phyloP scores from a whole-genome alignment of 129 eudicot genomes.

The Helianthus tuberosus region DNA sequence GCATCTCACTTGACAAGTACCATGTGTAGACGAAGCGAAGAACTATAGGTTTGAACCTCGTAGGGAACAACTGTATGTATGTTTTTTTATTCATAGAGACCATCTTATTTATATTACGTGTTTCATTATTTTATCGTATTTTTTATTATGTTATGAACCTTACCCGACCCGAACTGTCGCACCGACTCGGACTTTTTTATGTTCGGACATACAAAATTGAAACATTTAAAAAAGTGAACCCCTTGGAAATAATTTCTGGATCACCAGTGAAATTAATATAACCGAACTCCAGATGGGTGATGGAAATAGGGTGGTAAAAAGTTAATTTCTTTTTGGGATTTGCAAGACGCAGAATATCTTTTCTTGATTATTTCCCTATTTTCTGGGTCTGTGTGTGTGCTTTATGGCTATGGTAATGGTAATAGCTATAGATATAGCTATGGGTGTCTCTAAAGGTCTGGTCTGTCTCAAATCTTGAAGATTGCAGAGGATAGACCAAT shows the following conservation, averaged over 20 bases:
- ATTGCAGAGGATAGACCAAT: conserved; percentile 32
- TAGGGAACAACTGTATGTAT: too few species aligned
- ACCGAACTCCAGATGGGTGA: conserved; percentile 39
- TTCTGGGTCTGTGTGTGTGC: conserved; percentile 17
- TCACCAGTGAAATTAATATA: conserved; percentile 32
- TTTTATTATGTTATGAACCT: too few species aligned
- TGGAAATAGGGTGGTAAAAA: conserved; percentile 14
- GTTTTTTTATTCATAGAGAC: too few species aligned
- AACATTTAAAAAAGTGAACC: too few species aligned
- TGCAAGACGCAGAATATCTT: conserved; percentile 42
- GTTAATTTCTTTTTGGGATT: conserved; percentile 39
- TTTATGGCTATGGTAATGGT: conserved; percentile 34
- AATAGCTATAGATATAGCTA: too few species aligned
- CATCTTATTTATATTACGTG: too few species aligned
- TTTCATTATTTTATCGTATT: too few species aligned
- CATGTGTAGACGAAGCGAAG: neutral
- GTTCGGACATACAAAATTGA: too few species aligned
- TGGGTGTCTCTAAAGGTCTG: conserved; percentile 5
- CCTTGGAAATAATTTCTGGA: too few species aligned
- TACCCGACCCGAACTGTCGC: too few species aligned
- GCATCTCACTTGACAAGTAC: neutral
- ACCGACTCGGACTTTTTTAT: too few species aligned
- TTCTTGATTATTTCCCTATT: conserved; percentile 30
- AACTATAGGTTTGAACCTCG: neutral
- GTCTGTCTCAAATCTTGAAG: conserved; percentile 29